phyloP scores from a whole-genome alignment of 2,329 filamentous ascomycete genomes.

The Penicillium concentricum region DNA sequence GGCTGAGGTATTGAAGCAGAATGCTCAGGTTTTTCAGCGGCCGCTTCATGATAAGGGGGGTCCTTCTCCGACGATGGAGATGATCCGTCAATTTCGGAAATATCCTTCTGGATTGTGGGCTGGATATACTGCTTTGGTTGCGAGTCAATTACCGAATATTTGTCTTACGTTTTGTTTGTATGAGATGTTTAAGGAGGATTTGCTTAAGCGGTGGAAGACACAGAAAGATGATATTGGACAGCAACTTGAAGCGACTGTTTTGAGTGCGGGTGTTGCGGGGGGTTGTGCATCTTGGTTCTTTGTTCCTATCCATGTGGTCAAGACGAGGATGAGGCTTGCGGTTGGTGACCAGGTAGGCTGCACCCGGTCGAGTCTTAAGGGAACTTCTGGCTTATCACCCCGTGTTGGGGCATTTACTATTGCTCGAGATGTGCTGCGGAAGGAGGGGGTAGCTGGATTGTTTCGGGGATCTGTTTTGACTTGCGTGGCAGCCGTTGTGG shows the following conservation, averaged over 20 bases:
- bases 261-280: constrained; percentile 7
- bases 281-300: constrained; percentile 10
- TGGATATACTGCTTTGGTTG: constrained; percentile 6
- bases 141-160: constrained; percentile 8
- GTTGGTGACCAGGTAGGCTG: background rate
- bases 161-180: constrained; percentile 12
- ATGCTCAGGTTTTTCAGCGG: constrained; percentile 8
- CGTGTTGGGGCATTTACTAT: background rate
- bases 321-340: constrained; percentile 11
- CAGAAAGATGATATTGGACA: background rate
- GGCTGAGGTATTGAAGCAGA: constrained; percentile 12
- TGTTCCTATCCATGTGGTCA: constrained; percentile 12
- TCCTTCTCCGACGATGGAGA: background rate
- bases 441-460: constrained; percentile 10
- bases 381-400: background rate
- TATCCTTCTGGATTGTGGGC: constrained; percentile 6
- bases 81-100: background rate
- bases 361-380: background rate
- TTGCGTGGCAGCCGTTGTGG: constrained; percentile 4
- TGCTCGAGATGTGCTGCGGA: background rate
- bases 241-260: constrained; percentile 3
- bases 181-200: constrained; percentile 10
- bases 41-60: background rate
- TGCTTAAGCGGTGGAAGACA: background rate
- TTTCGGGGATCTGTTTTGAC: constrained; percentile 13